These are phyloP conservation scores for Anastatica hierochuntica DNA, from an alignment of 345 rosid species.

Conservation along the genomic window DNA sequence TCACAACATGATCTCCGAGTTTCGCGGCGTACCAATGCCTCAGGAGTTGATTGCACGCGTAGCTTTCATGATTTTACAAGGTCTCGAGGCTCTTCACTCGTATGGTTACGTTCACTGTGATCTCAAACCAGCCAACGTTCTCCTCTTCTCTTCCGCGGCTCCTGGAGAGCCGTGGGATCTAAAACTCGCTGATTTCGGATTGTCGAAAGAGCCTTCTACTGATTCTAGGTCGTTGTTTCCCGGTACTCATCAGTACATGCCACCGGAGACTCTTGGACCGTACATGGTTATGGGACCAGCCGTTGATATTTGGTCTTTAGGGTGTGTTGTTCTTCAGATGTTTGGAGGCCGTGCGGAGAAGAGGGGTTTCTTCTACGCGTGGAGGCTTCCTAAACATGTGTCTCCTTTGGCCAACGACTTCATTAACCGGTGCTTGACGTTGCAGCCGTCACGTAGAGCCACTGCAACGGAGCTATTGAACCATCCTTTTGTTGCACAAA, in stretches of 20 bases:
- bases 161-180: conserved; percentile 1
- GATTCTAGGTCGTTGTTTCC: neutral
- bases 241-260: neutral
- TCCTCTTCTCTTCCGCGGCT: neutral
- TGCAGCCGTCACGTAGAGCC: conserved; percentile 1
- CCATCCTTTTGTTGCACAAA: conserved; percentile 7
- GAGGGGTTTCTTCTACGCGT: no score
- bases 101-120: conserved; percentile 4
- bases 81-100: conserved; percentile 8
- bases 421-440: neutral
- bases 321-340: neutral
- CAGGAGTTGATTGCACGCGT: neutral
- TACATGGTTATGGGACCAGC: neutral
- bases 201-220: neutral
- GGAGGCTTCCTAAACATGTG: no score
- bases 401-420: no score
- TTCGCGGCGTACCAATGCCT: neutral
- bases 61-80: conserved; percentile 6
- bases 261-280: neutral
- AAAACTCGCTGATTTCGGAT: conserved; percentile 8
- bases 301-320: neutral
- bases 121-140: conserved; percentile 6
- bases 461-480: neutral
- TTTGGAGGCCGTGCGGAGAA: neutral
- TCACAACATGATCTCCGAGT: neutral